Conservation (phyloP, 2,329 filamentous ascomycete genomes). For the Stagonosporopsis vannaccii region DNA sequence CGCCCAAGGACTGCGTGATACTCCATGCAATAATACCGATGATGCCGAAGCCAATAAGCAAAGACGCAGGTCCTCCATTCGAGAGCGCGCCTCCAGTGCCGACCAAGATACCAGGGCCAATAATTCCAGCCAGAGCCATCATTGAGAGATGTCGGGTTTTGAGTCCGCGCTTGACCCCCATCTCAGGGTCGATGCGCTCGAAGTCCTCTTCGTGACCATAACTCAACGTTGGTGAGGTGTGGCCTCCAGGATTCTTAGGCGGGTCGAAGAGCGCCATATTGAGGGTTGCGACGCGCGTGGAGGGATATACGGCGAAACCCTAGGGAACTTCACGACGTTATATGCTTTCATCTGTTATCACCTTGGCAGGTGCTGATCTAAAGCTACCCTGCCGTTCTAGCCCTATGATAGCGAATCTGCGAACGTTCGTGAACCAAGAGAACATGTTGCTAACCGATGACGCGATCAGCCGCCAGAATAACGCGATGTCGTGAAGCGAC, state of each 20-base stretch:
- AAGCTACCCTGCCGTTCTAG: constrained; percentile 6
- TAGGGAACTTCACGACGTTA: constrained; percentile 17
- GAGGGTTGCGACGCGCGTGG: constrained; percentile 1
- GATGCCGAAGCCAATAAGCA: constrained; percentile 78
- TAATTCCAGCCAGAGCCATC: constrained; percentile 59
- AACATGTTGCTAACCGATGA: constrained; percentile 8
- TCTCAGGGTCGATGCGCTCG: constrained; percentile 61
- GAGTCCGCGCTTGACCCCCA: constrained; percentile 72
- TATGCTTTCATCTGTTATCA: constrained; percentile 13
- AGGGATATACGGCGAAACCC: background rate
- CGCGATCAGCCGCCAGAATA: constrained; percentile 21
- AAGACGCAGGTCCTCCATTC: constrained; percentile 72
- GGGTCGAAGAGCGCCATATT: constrained; percentile 32
- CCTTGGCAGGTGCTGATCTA: constrained; percentile 24
- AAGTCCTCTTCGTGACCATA: constrained; percentile 37
- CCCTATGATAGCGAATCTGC: constrained; percentile 4
- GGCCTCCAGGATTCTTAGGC: constrained; percentile 23
- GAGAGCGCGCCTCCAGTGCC: constrained; percentile 74
- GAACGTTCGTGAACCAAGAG: constrained; percentile 6
- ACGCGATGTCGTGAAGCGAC: constrained; percentile 12
- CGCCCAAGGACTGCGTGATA: constrained; percentile 77
- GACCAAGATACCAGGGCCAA: constrained; percentile 75
- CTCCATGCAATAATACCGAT: constrained; percentile 72
- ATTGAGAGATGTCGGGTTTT: constrained; percentile 73
- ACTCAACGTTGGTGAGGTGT: constrained; percentile 28